Base-by-base conservation (phyloP, 176 grass and related monocot genomes). In the Aegilops sharonensis region DNA sequence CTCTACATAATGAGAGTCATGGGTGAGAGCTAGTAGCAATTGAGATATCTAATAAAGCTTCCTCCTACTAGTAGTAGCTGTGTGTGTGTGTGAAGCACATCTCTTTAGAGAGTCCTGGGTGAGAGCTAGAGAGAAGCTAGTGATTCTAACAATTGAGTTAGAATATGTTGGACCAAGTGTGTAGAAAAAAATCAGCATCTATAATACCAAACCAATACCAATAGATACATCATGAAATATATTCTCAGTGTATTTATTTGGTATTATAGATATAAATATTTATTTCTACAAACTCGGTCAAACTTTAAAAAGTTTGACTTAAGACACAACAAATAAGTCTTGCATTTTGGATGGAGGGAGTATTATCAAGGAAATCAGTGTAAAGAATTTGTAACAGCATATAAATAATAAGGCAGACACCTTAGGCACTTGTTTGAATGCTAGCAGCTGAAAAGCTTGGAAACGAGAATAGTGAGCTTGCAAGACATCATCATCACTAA, bases 371-470 rank as follows among this genome's bases (percentile, higher is more conserved):
- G 60, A 83, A 71, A 89, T 6, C 27, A 82, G 74, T 82, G 30
- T 24, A 34, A 45, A 67, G 8, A 86, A 85, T 86, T 30, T 74
- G 43, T 24, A 82, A n/a, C 10, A 68, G 47, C 54, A 60, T 70
- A 66, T 70, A 66, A 34, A 81, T 37, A 62, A 76, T 27, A 89
- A 77, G 31, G 56, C 62, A 52, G 66, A 60, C 48, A 95, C 97
- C 97, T 99, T 96, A 76, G 92, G 92, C 29, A 99, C 90, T 92
- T 99, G 92, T 85, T 96, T 99, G 78, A 96, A 94, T 71, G 92
- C 97, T 76, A 99, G 78, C 30, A 99, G 89, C 73, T 96, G 94
- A 87, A 99, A 96, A 84, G 94, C 90, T 84, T 99, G 92, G 18
- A 99, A 86, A 82, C 90, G 92, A 48, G 88, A 91, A 84, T 99